These are phyloP conservation scores for Creolimax fragrantissima DNA, from an alignment of 78 protist genomes.

Conservation along the genomic window DNA sequence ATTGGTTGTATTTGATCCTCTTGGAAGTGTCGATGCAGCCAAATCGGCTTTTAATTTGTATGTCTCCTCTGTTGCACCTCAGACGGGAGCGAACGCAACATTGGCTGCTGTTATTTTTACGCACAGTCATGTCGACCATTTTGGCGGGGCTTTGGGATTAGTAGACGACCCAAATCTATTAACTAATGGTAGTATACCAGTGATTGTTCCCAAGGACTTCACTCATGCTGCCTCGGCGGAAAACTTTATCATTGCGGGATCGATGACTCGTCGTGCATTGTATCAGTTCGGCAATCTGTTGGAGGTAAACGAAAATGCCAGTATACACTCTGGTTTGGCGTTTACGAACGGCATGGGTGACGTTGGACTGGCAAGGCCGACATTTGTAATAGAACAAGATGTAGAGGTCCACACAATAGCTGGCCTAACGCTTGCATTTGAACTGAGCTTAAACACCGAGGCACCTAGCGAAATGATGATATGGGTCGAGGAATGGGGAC, in stretches of 20 bases:
- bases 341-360: neutral
- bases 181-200: neutral
- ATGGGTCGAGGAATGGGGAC: conserved; percentile 4
- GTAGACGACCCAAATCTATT: neutral
- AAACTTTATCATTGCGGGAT: neutral
- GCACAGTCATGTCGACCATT: neutral
- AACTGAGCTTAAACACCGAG: neutral
- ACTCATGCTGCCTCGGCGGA: neutral
- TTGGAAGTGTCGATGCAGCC: neutral
- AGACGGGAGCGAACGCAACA: neutral
- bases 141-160: conserved; percentile 1
- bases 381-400: neutral
- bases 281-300: neutral
- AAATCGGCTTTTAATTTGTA: neutral
- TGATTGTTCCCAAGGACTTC: neutral
- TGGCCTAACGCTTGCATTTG: neutral
- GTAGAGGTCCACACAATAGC: neutral
- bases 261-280: neutral
- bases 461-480: conserved; percentile 9
- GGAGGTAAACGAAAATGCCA: neutral
- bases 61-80: neutral
- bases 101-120: neutral
- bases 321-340: neutral
- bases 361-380: neutral
- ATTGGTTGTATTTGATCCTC: neutral